Evolutionary conservation across 1,284 basidiomycete genomes (phyloP).

Genomic region (Tilletia setariae): DNA sequence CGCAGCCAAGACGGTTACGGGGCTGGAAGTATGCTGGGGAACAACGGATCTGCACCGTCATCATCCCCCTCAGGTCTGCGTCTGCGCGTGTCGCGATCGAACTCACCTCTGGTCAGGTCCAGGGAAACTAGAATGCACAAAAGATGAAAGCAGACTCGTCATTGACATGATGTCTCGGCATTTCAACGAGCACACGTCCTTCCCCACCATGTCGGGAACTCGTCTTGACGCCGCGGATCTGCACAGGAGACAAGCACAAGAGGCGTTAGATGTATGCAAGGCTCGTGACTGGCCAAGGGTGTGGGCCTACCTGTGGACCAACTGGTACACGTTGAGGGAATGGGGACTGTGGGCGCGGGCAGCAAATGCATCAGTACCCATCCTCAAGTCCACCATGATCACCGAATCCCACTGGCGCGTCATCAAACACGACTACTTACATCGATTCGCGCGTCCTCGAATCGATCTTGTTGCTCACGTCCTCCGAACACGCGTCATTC

Average conservation of each 20-base stretch:
- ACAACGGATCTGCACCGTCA: background rate
- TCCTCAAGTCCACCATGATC: background rate
- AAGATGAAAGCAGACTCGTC: background rate
- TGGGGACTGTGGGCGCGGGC: background rate
- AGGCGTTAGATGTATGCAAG: background rate
- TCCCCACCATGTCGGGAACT: background rate
- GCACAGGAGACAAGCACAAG: too few relatives aligned
- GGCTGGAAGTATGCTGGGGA: background rate
- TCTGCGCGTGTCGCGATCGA: background rate
- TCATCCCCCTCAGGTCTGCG: background rate
- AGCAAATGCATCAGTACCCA: background rate
- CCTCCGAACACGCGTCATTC: background rate
- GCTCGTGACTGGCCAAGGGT: background rate
- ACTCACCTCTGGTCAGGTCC: background rate
- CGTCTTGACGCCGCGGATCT: background rate
- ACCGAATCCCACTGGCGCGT: background rate
- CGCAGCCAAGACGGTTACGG: too few relatives aligned
- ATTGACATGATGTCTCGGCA: background rate
- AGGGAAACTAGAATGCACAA: background rate
- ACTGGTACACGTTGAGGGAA: background rate
- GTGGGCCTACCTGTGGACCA: background rate
- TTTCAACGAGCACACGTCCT: background rate
- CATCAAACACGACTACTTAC: background rate
- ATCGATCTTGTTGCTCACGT: background rate
- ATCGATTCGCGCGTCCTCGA: background rate